Evolutionary conservation across 2,329 filamentous ascomycete genomes (phyloP), one percentile per base, ranked within the genome.

Genomic region (Colletotrichum limetticola): DNA sequence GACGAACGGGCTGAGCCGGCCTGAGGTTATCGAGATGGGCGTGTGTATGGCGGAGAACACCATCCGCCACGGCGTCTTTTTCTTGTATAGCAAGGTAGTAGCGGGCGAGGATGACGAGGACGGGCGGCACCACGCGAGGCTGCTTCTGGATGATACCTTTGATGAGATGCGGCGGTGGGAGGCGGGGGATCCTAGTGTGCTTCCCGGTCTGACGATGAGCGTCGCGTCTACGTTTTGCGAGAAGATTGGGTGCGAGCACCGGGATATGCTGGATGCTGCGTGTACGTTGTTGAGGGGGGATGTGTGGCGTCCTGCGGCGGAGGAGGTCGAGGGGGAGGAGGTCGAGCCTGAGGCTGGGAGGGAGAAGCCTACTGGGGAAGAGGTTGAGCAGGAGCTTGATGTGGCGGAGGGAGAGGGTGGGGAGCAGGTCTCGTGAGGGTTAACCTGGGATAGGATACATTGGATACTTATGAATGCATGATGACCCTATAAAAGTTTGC

Each of bases 81-180:
- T 75, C 56, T 35, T 75, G 4, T 46, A 73, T n/a, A 24, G 60
- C 35, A 72, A 74, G 37, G 37, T 68, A 6, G 19, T 30, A 35
- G 32, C 32, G 11, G 32, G 32, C 32, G 32, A 35, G 32, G 7
- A 28, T 3, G 53, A 66, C 49, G 66, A 74, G 28, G 66, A 69
- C 28, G 64, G 67, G 24, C 28, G 52, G 30, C 42, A 68, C 28
- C 66, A 71, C 24, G 74, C 72, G 3, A 72, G 59, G 24, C 49
- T 71, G 56, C 63, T 74, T 11, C 57, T 74, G 14, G 69, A 72
- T 55, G 65, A 74, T 16, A 61, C 70, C 16, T 74, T 67, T 16
- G 56, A 66, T 6, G 74, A 75, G 66, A 66, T 75, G 72, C 68
- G 65, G 35, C 42, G 26, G 24, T 75, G 72, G 72, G 74, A 75